Evolutionary conservation across 352 stramenopile species (phyloP), one percentile per base, ranked within the genome.

Genomic region (Globisporangium ultimum): DNA sequence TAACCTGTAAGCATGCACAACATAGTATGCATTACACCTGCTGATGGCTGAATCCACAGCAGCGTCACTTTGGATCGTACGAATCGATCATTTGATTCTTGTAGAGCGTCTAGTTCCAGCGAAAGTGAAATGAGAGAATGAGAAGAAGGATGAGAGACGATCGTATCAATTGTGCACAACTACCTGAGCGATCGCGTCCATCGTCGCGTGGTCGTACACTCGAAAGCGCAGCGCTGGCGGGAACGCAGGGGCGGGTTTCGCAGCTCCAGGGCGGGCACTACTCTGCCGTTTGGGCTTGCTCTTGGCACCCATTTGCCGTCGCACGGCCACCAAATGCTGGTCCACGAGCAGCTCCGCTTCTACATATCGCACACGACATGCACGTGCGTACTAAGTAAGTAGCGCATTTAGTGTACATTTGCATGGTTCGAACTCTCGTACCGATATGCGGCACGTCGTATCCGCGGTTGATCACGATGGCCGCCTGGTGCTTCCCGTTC

Each of bases 401-500:
- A 51, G 22, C n/a, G 17, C 3, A 47, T 60, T 15, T 3, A n/a
- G n/a, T n/a, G n/a, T 17, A 17, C 11, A 43, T 2, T 17, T 43
- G 1, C 3, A 3, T 43, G 8, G 1, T 43, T 43, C 38, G 8
- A 48, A 9, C 11, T 18, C 15, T 8, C 2, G 21, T 72, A 91
- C 81, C 79, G 34, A 91, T 74, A 14, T 59, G 75, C 61, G 81
- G 81, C 18, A 91, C 57, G 17, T 62, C 15, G 21, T 72, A 72
- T n/a, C 54, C 66, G 22, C 68, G 67, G 57, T 88, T 89, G 46
- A 91, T 69, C 14, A 88, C 71, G n/a, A 91, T 57, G 15, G 72
- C 78, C 13, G 67, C 72, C 46, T 70, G 48, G 53, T 61, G 49
- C 41, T 55, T 15, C 17, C 58, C 62, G 40, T 66, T 42, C 14